Percentiles rank a stretch among this genome's conserved stretches.
phyloP scores from a whole-genome alignment of 2,329 filamentous ascomycete species.

The Lecanoromycetidae sp. region DNA sequence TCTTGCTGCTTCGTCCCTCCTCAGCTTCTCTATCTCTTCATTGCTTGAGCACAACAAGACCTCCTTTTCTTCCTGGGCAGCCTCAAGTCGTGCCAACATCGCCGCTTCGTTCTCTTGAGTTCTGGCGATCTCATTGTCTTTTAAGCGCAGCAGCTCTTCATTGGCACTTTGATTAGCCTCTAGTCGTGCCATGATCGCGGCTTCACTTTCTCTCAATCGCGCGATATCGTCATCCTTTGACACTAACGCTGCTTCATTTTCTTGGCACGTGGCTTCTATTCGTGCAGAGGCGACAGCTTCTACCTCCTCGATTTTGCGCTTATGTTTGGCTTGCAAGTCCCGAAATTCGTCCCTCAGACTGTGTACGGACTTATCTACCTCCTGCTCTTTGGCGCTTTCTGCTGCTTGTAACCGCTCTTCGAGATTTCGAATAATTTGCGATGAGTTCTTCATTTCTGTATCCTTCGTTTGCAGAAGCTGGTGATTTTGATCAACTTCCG shows the following conservation, averaged over 20 bases:
- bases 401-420: not conserved
- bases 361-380: not conserved
- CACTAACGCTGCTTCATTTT: not conserved
- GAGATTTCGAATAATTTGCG: not conserved
- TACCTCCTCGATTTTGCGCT: constrained; percentile 10
- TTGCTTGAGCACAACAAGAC: too few relatives aligned
- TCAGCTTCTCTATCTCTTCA: too few relatives aligned
- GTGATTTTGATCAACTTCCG: not conserved
- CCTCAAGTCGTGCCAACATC: too few relatives aligned
- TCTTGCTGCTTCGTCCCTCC: too few relatives aligned
- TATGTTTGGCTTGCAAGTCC: constrained; percentile 9
- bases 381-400: constrained; percentile 2
- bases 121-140: too few relatives aligned
- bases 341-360: constrained; percentile 5
- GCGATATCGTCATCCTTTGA: not conserved
- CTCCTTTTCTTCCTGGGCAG: too few relatives aligned
- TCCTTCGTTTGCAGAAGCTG: not conserved
- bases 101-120: too few relatives aligned
- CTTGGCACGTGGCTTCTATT: not conserved
- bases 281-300: not conserved
- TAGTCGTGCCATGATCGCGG: too few relatives aligned
- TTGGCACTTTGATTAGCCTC: too few relatives aligned
- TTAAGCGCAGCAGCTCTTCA: too few relatives aligned
- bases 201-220: too few relatives aligned
- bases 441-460: not conserved